phyloP scores from a whole-genome alignment of 345 rosid species.

The Physaria fendleri region DNA sequence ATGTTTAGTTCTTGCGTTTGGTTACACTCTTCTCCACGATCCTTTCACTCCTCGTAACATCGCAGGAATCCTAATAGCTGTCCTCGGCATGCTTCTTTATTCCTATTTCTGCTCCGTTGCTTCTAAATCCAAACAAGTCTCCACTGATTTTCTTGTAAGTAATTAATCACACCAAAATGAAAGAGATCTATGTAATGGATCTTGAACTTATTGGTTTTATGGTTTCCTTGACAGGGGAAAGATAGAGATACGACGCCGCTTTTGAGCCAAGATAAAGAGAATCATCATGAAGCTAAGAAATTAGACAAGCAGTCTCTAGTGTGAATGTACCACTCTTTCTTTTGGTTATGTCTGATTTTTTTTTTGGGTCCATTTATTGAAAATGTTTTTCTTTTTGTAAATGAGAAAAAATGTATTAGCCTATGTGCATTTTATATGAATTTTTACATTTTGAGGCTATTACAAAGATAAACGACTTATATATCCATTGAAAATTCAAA shows the following conservation, averaged over 20 bases:
- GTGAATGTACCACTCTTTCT: slow-evolving; percentile 21
- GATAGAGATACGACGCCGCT: slow-evolving; percentile 72
- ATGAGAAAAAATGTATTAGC: not conserved
- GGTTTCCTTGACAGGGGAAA: slow-evolving; percentile 47
- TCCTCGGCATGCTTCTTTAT: slow-evolving; percentile 86
- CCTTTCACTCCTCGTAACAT: slow-evolving; percentile 86
- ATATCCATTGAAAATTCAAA: too few relatives aligned
- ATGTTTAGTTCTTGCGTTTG: slow-evolving; percentile 83
- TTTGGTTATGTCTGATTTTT: not conserved
- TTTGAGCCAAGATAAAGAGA: slow-evolving; percentile 58
- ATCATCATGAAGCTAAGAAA: slow-evolving; percentile 59
- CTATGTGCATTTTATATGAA: not conserved
- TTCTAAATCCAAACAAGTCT: slow-evolving; percentile 60
- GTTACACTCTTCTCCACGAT: slow-evolving; percentile 82
- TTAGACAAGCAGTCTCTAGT: slow-evolving; percentile 60
- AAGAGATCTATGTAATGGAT: not conserved
- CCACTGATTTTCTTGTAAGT: slow-evolving; percentile 64
- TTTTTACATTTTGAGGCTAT: not conserved
- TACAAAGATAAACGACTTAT: not conserved
- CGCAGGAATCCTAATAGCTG: slow-evolving; percentile 74
- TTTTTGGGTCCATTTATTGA: slow-evolving; percentile 10
- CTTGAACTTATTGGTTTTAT: not conserved
- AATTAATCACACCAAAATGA: not conserved
- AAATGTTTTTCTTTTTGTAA: slow-evolving; percentile 26
- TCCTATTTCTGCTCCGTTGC: slow-evolving; percentile 85